These are phyloP conservation scores for Hypoxylon intermedium DNA, from an alignment of 495 filamentous ascomycete species.

Conservation along the genomic window DNA sequence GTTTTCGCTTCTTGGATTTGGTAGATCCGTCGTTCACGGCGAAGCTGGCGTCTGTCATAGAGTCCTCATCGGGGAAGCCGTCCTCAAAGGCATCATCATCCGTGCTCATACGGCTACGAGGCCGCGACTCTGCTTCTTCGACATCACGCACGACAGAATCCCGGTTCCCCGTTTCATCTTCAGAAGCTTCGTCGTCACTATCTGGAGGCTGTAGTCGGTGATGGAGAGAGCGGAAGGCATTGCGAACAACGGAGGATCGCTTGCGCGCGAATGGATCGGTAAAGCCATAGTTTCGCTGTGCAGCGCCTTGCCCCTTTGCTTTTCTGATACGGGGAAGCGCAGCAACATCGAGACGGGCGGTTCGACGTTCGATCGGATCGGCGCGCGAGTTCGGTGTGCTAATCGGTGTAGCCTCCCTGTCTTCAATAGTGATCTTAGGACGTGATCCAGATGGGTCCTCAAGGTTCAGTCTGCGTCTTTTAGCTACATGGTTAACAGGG, in stretches of 20 bases:
- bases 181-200: conserved; percentile 64
- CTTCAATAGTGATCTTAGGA: conserved; percentile 53
- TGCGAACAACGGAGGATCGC: conserved; percentile 54
- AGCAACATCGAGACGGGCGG: conserved; percentile 64
- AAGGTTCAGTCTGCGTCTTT: conserved; percentile 79
- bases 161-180: conserved; percentile 54
- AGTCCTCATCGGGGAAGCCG: conserved; percentile 63
- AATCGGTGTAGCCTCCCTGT: conserved; percentile 63
- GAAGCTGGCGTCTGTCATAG: conserved; percentile 63
- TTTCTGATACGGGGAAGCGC: conserved; percentile 77
- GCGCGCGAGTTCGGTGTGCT: conserved; percentile 74
- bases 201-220: conserved; percentile 60
- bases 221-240: conserved; percentile 60
- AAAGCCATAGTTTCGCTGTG: conserved; percentile 71
- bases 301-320: conserved; percentile 60
- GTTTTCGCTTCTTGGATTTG: conserved; percentile 72
- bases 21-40: conserved; percentile 48
- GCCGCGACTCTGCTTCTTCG: conserved; percentile 82
- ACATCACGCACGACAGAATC: conserved; percentile 71
- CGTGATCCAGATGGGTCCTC: conserved; percentile 66
- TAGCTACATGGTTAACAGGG: conserved; percentile 75
- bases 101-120: conserved; percentile 77
- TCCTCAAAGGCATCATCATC: conserved; percentile 71
- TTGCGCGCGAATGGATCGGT: conserved; percentile 79
- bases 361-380: conserved; percentile 59